phyloP scores from a whole-genome alignment of 139 green algal species.

The Chlorella sp. region DNA sequence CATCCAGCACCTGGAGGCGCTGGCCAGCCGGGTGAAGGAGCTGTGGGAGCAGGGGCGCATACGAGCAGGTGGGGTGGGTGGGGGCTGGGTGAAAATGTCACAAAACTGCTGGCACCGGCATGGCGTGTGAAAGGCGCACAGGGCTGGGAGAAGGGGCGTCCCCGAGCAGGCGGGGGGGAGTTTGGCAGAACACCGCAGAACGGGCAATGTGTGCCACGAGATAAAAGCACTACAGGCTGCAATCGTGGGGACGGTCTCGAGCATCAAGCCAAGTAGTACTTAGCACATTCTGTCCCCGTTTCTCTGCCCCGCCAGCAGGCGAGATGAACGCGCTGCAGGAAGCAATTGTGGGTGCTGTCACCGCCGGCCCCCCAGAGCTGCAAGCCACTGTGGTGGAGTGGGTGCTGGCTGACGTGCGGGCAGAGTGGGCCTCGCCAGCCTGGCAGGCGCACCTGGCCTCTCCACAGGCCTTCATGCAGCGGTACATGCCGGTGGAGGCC shows the following conservation, averaged over 20 bases:
- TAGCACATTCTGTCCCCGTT: no score
- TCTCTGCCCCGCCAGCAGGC: constrained; percentile 27
- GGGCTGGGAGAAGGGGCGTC: constrained; percentile 54
- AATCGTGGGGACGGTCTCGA: no score
- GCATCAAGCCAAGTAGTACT: no score
- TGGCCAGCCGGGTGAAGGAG: constrained; percentile 60
- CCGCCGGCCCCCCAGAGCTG: constrained; percentile 35
- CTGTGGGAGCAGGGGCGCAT: constrained; percentile 68
- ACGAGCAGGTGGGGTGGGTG: constrained; percentile 26
- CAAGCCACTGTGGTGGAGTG: constrained; percentile 58
- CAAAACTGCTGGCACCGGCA: no score
- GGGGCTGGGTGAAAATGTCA: no score
- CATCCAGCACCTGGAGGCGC: constrained; percentile 65
- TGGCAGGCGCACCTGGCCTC: constrained; percentile 62
- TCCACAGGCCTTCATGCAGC: constrained; percentile 55
- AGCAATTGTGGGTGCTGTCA: constrained; percentile 58
- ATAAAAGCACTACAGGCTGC: no score
- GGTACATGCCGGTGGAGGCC: constrained; percentile 48
- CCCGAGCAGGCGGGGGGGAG: constrained; percentile 51
- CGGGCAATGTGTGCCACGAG: no score
- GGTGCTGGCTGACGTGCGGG: constrained; percentile 63
- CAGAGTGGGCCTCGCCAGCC: constrained; percentile 54
- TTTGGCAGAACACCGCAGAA: no score
- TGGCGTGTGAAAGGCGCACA: no score
- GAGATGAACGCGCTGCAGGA: constrained; percentile 75